Conservation (phyloP, 495 filamentous ascomycete genomes). For the Penicillium diatomitis region DNA sequence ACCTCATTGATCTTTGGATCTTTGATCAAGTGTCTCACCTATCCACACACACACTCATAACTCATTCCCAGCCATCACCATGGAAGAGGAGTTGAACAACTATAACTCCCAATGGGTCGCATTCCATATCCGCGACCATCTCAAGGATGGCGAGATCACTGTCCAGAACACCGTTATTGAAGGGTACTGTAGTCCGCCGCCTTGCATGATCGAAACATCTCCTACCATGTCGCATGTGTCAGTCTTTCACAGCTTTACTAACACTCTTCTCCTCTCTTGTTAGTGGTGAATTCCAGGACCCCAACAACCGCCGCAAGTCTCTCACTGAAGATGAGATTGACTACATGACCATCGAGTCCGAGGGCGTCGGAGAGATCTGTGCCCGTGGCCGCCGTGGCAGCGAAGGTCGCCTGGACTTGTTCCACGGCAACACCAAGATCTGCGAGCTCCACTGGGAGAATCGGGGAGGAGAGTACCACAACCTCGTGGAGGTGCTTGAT, state of each 20-base stretch:
- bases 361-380: constrained; percentile 29
- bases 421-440: constrained; percentile 29
- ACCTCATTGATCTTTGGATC: too few relatives aligned
- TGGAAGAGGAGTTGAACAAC: constrained; percentile 6
- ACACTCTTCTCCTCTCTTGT: not conserved
- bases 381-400: constrained; percentile 28
- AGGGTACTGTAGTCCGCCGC: constrained; percentile 11
- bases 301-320: constrained; percentile 16
- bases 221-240: too few relatives aligned
- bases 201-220: not conserved
- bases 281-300: constrained; percentile 28
- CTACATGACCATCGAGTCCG: constrained; percentile 21
- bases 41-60: not conserved
- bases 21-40: not conserved
- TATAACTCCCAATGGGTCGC: constrained; percentile 29
- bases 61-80: not conserved
- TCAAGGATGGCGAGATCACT: constrained; percentile 21
- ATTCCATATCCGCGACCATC: constrained; percentile 31
- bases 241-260: constrained; percentile 3
- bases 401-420: constrained; percentile 31
- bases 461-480: constrained; percentile 14
- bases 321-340: constrained; percentile 31
- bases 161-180: constrained; percentile 28
- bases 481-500: constrained; percentile 27
- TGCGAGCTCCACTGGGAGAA: constrained; percentile 37